These are phyloP conservation scores for Physcomitrium patens DNA, from an alignment of 225 moss, liverwort and hornwort genomes.

Conservation along the genomic window DNA sequence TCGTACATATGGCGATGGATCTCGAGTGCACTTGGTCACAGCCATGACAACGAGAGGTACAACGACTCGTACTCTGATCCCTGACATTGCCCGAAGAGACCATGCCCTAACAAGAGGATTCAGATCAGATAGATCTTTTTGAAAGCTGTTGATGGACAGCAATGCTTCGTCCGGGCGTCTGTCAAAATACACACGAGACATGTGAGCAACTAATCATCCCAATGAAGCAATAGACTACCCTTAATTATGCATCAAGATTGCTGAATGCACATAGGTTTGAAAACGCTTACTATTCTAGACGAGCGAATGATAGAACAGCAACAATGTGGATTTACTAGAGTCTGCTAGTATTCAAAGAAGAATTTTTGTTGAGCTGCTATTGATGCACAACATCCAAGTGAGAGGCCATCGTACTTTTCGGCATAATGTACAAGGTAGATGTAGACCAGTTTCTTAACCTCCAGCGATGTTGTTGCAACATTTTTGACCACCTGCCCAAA, in stretches of 20 bases:
- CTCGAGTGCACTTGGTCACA: slow-evolving; percentile 87
- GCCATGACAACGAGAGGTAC: slow-evolving; percentile 96
- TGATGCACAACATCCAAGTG: slow-evolving; percentile 20
- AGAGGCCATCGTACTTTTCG: slow-evolving; percentile 81
- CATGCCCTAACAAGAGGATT: slow-evolving; percentile 96
- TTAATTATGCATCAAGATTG: not conserved
- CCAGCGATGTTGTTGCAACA: slow-evolving; percentile 90
- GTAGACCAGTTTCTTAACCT: slow-evolving; percentile 99
- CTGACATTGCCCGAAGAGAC: slow-evolving; percentile 97
- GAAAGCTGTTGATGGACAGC: slow-evolving; percentile 96
- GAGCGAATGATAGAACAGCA: slow-evolving; percentile 10
- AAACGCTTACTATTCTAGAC: slow-evolving; percentile 7
- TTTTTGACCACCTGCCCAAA: slow-evolving; percentile 93
- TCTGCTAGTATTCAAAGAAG: not conserved
- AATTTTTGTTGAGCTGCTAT: slow-evolving; percentile 1
- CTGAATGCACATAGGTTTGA: slow-evolving; percentile 8
- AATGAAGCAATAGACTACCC: slow-evolving; percentile 11
- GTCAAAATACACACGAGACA: slow-evolving; percentile 33
- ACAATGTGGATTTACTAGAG: not conserved
- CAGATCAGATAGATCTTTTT: slow-evolving; percentile 94
- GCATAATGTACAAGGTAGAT: slow-evolving; percentile 99
- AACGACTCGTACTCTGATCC: slow-evolving; percentile 96
- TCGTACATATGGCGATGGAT: slow-evolving; percentile 94
- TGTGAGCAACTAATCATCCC: slow-evolving; percentile 22
- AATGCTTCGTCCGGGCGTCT: slow-evolving; percentile 99